Evolutionary conservation across 495 filamentous ascomycete species (phyloP).

Genomic region (Xylaria cubensis): DNA sequence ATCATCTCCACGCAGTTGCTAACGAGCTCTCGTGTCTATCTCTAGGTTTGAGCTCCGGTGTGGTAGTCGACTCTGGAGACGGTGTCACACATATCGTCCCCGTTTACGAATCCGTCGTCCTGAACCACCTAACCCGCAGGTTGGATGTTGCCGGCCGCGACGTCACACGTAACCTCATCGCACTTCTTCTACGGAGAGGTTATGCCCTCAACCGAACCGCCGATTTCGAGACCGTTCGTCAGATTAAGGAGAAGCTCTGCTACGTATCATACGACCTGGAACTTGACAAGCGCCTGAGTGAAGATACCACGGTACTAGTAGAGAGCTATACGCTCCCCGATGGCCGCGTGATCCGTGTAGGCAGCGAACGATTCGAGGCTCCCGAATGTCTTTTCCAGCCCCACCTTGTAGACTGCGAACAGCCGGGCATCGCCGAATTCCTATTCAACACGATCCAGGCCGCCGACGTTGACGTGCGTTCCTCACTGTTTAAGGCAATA

Average conservation of each 20-base stretch:
- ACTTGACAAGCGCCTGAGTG: slow-evolving; percentile 91
- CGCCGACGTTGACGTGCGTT: slow-evolving; percentile 92
- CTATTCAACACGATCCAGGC: slow-evolving; percentile 98
- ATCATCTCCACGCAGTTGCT: not conserved
- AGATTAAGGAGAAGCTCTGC: slow-evolving; percentile 99
- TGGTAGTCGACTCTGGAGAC: slow-evolving; percentile 97
- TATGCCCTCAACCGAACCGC: slow-evolving; percentile 98
- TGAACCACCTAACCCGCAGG: slow-evolving; percentile 93
- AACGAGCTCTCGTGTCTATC: slow-evolving; percentile 25
- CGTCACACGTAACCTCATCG: slow-evolving; percentile 96
- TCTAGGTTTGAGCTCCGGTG: slow-evolving; percentile 87
- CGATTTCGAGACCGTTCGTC: slow-evolving; percentile 98
- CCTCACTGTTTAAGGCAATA: slow-evolving; percentile 93
- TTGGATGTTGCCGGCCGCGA: slow-evolving; percentile 97
- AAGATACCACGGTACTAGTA: slow-evolving; percentile 97
- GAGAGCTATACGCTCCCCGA: slow-evolving; percentile 97
- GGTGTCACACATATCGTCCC: slow-evolving; percentile 98
- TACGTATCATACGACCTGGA: slow-evolving; percentile 99
- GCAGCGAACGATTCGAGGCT: slow-evolving; percentile 96
- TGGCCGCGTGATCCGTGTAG: slow-evolving; percentile 92
- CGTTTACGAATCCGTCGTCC: slow-evolving; percentile 94
- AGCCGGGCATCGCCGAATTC: slow-evolving; percentile 94
- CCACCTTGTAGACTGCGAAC: slow-evolving; percentile 96
- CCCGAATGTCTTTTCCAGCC: slow-evolving; percentile 99
- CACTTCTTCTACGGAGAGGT: slow-evolving; percentile 89